A percentile compares a stretch with the other conserved stretches of the same genome.
Evolutionary conservation across 768 basidiomycete genomes (phyloP).

Genomic region (Pleurotus eryngii): DNA sequence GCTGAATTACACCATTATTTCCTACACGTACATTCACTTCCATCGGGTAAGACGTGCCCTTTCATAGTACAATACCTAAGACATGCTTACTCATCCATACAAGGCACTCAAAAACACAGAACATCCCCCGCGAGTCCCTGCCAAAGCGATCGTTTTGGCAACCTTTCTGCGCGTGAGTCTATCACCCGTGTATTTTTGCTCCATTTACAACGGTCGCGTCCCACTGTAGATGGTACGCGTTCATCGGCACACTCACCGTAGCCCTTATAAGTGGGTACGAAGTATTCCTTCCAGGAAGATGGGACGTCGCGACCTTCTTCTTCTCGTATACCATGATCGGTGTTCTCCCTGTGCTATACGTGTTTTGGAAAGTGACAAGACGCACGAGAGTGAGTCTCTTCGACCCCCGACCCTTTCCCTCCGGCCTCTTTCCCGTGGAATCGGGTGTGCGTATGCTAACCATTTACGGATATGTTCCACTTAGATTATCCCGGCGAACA

Average conservation of each 20-base stretch:
- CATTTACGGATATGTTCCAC: background rate
- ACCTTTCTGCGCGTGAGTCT: slow-evolving; percentile 41
- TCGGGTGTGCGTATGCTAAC: background rate
- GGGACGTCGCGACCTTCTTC: slow-evolving; percentile 45
- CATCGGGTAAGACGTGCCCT: slow-evolving; percentile 26
- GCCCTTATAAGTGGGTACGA: slow-evolving; percentile 46
- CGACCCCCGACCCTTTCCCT: too few relatives aligned
- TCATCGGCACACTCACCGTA: slow-evolving; percentile 41
- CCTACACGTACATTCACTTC: slow-evolving; percentile 47
- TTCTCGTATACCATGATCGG: slow-evolving; percentile 49
- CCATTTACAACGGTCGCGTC: background rate
- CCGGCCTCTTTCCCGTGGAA: too few relatives aligned
- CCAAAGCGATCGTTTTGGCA: slow-evolving; percentile 48
- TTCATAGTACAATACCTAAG: too few relatives aligned
- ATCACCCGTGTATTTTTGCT: too few relatives aligned
- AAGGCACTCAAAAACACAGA: slow-evolving; percentile 40
- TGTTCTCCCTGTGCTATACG: slow-evolving; percentile 37
- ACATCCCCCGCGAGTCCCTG: slow-evolving; percentile 39
- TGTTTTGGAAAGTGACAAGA: slow-evolving; percentile 43
- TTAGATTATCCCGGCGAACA: slow-evolving; percentile 37
- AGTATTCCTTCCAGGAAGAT: slow-evolving; percentile 49
- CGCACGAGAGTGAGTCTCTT: slow-evolving; percentile 32
- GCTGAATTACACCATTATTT: slow-evolving; percentile 44
- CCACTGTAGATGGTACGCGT: slow-evolving; percentile 38
- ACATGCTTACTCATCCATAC: too few relatives aligned